Percentiles rank a stretch among this genome's conserved stretches.
Evolutionary conservation across 768 basidiomycete genomes (phyloP).

Genomic region (Royoungia palumana): DNA sequence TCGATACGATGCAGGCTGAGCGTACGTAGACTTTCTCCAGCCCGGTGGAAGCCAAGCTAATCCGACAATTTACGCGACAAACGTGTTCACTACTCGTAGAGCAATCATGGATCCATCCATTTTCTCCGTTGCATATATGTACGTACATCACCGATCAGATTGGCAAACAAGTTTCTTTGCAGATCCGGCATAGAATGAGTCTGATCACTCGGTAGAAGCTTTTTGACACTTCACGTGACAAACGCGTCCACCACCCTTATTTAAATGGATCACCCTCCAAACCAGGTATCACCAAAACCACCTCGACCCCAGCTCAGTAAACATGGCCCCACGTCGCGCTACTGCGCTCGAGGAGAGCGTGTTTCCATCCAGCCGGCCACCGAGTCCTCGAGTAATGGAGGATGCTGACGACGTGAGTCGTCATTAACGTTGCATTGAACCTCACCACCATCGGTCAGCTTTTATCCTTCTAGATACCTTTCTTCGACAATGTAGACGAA

Average conservation of each 20-base stretch:
- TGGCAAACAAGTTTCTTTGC: not conserved
- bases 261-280: not conserved
- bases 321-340: constrained; percentile 31
- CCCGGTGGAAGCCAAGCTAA: too few species aligned
- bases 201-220: constrained; percentile 6
- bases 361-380: constrained; percentile 26
- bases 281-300: too few species aligned
- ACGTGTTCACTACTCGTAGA: too few species aligned
- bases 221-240: constrained; percentile 21
- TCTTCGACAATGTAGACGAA: constrained; percentile 80
- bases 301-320: not conserved
- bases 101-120: too few species aligned
- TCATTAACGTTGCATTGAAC: not conserved
- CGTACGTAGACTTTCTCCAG: too few species aligned
- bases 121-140: too few species aligned
- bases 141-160: not conserved
- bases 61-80: too few species aligned
- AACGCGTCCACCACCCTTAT: constrained; percentile 13
- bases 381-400: constrained; percentile 27
- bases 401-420: constrained; percentile 44
- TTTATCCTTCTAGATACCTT: constrained; percentile 42
- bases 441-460: not conserved
- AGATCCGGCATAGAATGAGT: too few species aligned
- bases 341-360: constrained; percentile 23
- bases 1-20: too few species aligned